phyloP scores from a whole-genome alignment of 31 red algal species.

The Odonthalia washingtoniensis region DNA sequence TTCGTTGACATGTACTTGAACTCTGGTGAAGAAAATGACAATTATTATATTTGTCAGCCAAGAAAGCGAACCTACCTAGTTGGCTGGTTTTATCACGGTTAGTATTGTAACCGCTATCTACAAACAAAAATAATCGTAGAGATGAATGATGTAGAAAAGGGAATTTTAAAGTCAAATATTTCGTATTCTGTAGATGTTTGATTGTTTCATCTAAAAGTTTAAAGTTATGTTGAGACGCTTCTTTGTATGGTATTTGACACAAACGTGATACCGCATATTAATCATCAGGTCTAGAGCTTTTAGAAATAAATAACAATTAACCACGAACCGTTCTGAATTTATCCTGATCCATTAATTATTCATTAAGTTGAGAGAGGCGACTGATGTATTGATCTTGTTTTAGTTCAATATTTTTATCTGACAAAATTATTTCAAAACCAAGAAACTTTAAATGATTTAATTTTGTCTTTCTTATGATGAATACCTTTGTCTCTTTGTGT shows the following conservation, averaged over 20 bases:
- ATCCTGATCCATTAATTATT: constrained; percentile 8
- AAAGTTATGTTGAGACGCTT: neutral
- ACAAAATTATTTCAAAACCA: neutral
- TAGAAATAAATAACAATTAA: constrained; percentile 1
- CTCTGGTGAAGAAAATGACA: constrained; percentile 26
- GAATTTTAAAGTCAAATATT: neutral
- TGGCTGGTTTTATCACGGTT: neutral
- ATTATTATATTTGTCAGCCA: neutral
- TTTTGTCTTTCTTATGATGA: neutral
- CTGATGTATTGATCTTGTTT: neutral
- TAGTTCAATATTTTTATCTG: neutral
- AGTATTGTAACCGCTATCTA: constrained; percentile 5
- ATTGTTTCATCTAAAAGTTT: neutral
- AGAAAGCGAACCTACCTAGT: neutral
- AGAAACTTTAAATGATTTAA: neutral
- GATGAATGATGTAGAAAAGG: neutral
- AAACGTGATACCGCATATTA: neutral
- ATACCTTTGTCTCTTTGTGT: neutral
- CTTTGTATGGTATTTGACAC: neutral
- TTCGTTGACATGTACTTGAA: neutral
- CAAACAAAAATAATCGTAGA: neutral
- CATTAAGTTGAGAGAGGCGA: neutral
- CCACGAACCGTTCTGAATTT: neutral
- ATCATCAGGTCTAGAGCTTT: neutral
- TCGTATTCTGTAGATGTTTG: neutral